A percentile compares a stretch with the other conserved stretches of the same genome.
phyloP scores from a whole-genome alignment of 2,329 filamentous ascomycete genomes.

The Chaetomiaceae sp. region DNA sequence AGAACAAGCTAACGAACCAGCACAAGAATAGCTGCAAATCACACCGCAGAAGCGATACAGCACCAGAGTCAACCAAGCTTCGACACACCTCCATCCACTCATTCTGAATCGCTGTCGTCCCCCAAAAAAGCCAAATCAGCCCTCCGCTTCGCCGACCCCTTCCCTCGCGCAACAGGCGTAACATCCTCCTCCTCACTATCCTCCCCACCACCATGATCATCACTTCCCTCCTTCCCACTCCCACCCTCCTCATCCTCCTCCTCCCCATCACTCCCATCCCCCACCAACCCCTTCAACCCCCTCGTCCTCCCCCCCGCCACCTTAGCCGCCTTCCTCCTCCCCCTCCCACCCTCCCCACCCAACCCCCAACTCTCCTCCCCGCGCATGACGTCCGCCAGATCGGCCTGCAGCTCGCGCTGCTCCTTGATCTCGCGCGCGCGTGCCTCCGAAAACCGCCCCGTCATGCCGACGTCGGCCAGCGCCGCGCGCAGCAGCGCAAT shows the following conservation, averaged over 20 bases:
- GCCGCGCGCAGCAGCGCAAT: slow-evolving; percentile 73
- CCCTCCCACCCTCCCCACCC: slow-evolving; percentile 30
- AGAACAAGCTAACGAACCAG: not conserved
- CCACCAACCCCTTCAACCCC: not conserved
- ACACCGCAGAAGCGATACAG: too few relatives aligned
- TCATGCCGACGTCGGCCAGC: slow-evolving; percentile 80
- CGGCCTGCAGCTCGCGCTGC: slow-evolving; percentile 72
- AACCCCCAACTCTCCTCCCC: slow-evolving; percentile 74
- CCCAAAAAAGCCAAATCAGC: slow-evolving; percentile 60
- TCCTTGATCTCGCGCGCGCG: slow-evolving; percentile 86
- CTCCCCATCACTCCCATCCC: slow-evolving; percentile 18
- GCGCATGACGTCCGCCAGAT: slow-evolving; percentile 78
- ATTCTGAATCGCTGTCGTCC: slow-evolving; percentile 61
- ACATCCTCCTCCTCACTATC: slow-evolving; percentile 27
- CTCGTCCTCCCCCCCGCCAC: slow-evolving; percentile 29
- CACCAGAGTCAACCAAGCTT: not conserved
- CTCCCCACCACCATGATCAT: slow-evolving; percentile 9
- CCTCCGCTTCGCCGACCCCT: slow-evolving; percentile 39
- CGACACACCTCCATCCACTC: slow-evolving; percentile 25
- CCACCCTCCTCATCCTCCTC: slow-evolving; percentile 12
- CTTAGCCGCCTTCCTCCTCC: slow-evolving; percentile 37
- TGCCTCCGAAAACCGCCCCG: slow-evolving; percentile 76
- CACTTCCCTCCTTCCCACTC: slow-evolving; percentile 23
- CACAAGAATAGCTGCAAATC: too few relatives aligned
- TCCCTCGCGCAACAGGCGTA: slow-evolving; percentile 27